Conservation (phyloP, 768 basidiomycete species). For the Piloderma croceum region DNA sequence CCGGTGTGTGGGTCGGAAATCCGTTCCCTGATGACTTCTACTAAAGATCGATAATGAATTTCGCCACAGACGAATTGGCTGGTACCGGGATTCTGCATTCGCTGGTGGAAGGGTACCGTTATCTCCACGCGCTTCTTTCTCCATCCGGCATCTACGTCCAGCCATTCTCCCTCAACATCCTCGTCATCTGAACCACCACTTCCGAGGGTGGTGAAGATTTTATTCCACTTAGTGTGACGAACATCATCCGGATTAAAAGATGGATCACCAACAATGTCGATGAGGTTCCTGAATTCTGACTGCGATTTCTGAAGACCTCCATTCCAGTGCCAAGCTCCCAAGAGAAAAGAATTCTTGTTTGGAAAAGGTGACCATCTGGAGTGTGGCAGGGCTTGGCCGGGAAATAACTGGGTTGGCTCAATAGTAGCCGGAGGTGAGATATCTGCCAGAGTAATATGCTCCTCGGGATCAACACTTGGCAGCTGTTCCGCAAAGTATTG, state of each 20-base stretch:
- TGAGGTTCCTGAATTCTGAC: conserved; percentile 5
- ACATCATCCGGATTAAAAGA: conserved; percentile 10
- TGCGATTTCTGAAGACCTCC: conserved; percentile 4
- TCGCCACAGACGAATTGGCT: too few species aligned
- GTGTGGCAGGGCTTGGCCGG: too few species aligned
- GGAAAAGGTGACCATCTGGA: conserved; percentile 24
- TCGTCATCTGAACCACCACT: not conserved
- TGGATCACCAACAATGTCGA: conserved; percentile 6
- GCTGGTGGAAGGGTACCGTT: conserved; percentile 7
- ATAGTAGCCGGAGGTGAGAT: too few species aligned
- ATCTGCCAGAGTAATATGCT: too few species aligned
- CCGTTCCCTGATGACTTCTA: too few species aligned
- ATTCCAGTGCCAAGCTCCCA: conserved; percentile 11
- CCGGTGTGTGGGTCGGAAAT: too few species aligned
- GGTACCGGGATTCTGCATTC: conserved; percentile 2
- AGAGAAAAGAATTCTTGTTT: conserved; percentile 8
- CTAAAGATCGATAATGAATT: too few species aligned
- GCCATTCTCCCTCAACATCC: not conserved
- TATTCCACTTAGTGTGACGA: conserved; percentile 4
- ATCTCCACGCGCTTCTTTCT: conserved; percentile 6
- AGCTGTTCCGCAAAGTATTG: too few species aligned
- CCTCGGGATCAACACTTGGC: too few species aligned
- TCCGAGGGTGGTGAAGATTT: conserved; percentile 8
- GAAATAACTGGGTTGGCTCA: too few species aligned
- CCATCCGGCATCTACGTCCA: conserved; percentile 14